Evolutionary conservation across 1,139 yeast genomes (phyloP).

Genomic region (Waltiozyma sp.): DNA sequence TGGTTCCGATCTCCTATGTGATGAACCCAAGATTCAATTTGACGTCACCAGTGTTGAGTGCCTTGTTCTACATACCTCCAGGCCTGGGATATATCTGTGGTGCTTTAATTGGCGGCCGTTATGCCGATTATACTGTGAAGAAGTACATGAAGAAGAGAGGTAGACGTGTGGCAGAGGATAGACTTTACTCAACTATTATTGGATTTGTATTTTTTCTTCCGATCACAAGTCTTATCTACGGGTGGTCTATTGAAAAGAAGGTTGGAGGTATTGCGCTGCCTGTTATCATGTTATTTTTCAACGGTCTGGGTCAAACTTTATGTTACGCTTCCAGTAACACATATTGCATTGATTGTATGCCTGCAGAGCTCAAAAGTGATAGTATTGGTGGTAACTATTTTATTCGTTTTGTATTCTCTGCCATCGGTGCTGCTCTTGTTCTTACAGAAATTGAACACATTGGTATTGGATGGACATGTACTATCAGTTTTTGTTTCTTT

Average conservation of each 20-base stretch:
- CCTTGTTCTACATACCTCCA: slow-evolving; percentile 42
- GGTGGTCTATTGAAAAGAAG: slow-evolving; percentile 38
- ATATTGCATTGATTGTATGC: slow-evolving; percentile 46
- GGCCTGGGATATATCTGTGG: slow-evolving; percentile 40
- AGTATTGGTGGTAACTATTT: slow-evolving; percentile 43
- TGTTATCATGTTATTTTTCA: slow-evolving; percentile 33
- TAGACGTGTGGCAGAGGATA: slow-evolving; percentile 38
- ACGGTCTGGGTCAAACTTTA: slow-evolving; percentile 39
- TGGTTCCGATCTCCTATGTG: slow-evolving; percentile 44
- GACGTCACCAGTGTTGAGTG: slow-evolving; percentile 33
- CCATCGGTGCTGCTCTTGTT: slow-evolving; percentile 38
- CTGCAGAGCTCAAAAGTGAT: slow-evolving; percentile 34
- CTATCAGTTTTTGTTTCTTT: slow-evolving; percentile 22
- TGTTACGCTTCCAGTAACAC: slow-evolving; percentile 41
- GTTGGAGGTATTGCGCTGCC: slow-evolving; percentile 47
- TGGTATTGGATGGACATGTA: slow-evolving; percentile 44
- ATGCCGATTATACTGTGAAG: slow-evolving; percentile 36
- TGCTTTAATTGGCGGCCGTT: slow-evolving; percentile 37
- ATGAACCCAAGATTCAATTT: slow-evolving; percentile 42
- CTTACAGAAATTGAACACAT: slow-evolving; percentile 32
- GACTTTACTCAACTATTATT: slow-evolving; percentile 30
- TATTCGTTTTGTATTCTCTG: slow-evolving; percentile 37
- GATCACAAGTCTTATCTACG: slow-evolving; percentile 32
- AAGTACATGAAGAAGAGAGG: slow-evolving; percentile 32
- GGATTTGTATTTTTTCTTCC: slow-evolving; percentile 33